Evolutionary conservation across 305 asterid genomes (phyloP).

Genomic region (Ilex paraguariensis): DNA sequence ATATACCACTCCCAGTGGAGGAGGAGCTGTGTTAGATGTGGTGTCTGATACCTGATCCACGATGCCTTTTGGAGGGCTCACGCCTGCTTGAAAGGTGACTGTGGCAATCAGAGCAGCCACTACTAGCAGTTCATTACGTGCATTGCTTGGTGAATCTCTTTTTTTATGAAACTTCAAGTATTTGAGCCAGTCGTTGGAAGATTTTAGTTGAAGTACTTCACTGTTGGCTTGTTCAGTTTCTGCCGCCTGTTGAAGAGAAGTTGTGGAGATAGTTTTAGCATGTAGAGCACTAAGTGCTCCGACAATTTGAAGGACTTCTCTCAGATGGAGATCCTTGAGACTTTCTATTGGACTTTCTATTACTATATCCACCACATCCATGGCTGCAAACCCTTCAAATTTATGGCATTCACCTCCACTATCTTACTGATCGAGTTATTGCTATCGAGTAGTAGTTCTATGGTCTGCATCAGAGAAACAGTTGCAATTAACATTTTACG

Average conservation of each 20-base stretch:
- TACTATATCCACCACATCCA: slow-evolving; percentile 6
- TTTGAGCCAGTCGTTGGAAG: slow-evolving; percentile 17
- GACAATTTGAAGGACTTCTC: background rate
- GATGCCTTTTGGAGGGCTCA: no score
- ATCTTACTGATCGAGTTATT: slow-evolving; percentile 4
- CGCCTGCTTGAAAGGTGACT: no score
- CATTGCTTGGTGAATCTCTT: slow-evolving; percentile 25
- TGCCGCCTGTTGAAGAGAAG: background rate
- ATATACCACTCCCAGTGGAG: no score
- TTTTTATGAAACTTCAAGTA: slow-evolving; percentile 30
- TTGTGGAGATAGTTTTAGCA: background rate
- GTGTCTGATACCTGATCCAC: no score
- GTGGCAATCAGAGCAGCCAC: no score
- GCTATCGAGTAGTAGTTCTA: slow-evolving; percentile 14
- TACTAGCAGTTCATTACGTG: no score
- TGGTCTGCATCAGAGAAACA: no score
- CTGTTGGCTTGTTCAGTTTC: background rate
- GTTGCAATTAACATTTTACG: no score
- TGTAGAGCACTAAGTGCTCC: slow-evolving; percentile 9
- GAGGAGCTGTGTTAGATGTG: no score
- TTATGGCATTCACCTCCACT: slow-evolving; percentile 14
- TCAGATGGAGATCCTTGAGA: background rate
- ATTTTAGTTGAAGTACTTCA: background rate
- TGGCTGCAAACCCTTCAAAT: slow-evolving; percentile 18
- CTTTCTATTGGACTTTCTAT: no score